Evolutionary conservation across 345 rosid species (phyloP).

Genomic region (Laguncularia racemosa): DNA sequence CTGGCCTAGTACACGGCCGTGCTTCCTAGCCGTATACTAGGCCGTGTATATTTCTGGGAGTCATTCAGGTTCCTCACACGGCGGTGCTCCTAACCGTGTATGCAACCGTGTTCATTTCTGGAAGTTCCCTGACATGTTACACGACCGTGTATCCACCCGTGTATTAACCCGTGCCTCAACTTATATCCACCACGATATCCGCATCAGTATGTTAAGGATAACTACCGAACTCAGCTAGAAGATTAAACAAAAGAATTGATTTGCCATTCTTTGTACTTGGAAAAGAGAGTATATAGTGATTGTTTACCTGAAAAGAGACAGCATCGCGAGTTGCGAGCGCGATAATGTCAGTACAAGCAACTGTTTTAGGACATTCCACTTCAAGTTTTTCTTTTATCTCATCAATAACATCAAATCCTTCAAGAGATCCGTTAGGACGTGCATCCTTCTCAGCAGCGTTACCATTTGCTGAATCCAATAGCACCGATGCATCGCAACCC

Average conservation of each 20-base stretch:
- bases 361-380: background rate
- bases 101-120: no score
- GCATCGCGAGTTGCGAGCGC: slow-evolving; percentile 2
- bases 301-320: background rate
- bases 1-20: no score
- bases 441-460: slow-evolving; percentile 8
- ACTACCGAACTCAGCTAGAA: background rate
- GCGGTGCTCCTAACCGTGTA: no score
- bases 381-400: slow-evolving; percentile 6
- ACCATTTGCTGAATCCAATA: slow-evolving; percentile 3
- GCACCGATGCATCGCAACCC: slow-evolving; percentile 11
- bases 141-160: no score
- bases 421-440: slow-evolving; percentile 1
- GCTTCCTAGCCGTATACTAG: no score
- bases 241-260: background rate
- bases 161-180: no score
- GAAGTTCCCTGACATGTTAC: no score
- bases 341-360: slow-evolving; percentile 10
- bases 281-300: background rate
- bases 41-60: no score
- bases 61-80: no score
- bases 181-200: no score
- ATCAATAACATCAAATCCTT: slow-evolving; percentile 7
- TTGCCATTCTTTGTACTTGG: background rate
- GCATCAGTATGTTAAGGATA: background rate